Evolutionary conservation across 2,329 filamentous ascomycete species (phyloP), one percentile per base, ranked within the genome.

Genomic region (Xylaria sp.): DNA sequence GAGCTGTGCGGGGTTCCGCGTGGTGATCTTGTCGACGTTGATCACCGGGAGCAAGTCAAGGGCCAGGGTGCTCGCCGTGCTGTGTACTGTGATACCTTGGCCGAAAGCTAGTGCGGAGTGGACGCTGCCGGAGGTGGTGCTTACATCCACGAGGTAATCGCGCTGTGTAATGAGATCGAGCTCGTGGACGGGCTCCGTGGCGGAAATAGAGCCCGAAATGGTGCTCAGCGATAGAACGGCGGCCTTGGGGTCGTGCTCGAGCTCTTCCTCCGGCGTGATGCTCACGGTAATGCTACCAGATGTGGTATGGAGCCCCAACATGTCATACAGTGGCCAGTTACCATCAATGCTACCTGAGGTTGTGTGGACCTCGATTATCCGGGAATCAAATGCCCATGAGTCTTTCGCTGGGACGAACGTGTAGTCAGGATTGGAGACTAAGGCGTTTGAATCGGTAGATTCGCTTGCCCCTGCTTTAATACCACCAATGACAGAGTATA

Each of bases 271-370:
- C 5, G 84, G 84, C 13, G 76, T 78, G 62, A 88, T 76, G 40
- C 78, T 79, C 3, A 80, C 78, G 18, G 67, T 67, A 65, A 87
- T 76, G 61, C 78, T 72, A 55, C 86, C 86, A 0, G 85, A 84
- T 0, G 79, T 78, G 8, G 83, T 81, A 21, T 77, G 71, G n/a
- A 87, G 75, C 21, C 79, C 77, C 13, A 88, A 80, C 35, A 81
- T 76, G 72, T 87, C 84, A 74, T 83, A 84, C 1, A 88, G 78
- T 0, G 86, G 84, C 79, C 84, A 87, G 75, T 80, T 82, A 35
- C 86, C 86, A 16, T 68, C 67, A 69, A 88, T 82, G 16, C 76
- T 59, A 8, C 84, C 84, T 1, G 84, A 81, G 2, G 81, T 80
- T 21, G 85, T 84, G 29, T 75, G 71, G 16, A 84, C 79, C 32